Base-by-base conservation (phyloP, 2,329 filamentous ascomycete species). In the Xylogone sp. region DNA sequence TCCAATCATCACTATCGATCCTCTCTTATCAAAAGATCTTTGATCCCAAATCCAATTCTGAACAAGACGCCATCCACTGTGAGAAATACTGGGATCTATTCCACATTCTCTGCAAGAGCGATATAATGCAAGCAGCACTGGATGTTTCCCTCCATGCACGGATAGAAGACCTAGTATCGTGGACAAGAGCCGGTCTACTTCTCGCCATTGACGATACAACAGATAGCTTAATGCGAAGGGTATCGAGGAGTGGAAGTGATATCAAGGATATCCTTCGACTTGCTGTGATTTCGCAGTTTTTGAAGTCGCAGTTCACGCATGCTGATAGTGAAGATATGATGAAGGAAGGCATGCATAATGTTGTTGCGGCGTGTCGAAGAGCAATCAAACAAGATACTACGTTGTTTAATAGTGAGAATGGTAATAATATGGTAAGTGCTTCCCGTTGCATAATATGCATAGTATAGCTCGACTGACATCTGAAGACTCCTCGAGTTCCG, bases 101-200 rank as follows among this genome's bases (percentile, higher is more conserved):
- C 24, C 54, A 58, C 27, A 47, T 58, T 10, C 19, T 59, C 7
- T 59, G 48, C 31, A 54, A 51, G 42, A 47, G 43, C 5, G 55
- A 57, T 19, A 57, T 61, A n/a, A 45, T 56, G 9, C 54, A 59
- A 44, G 45, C 57, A n/a, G 52, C 57, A 2, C 24, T 61, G 6
- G 31, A 55, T 19, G 43, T 16, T 21, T 31, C 44, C 6, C 48
- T 51, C 21, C 50, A 54, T 34, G 42, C 24, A 24, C 48, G 45
- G 31, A 31, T 31, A 34, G 43, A 43, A 19, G 46, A n/a, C 46
- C 48, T 27, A 48, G 52, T 56, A 20, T 49, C 53, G 12, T 55
- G 53, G 53, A 54, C 56, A 22, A 56, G 53, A 44, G 52, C 51
- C 3, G 49, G 50, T 42, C 52, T 58, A 22, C 46, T 52, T 16